Evolutionary conservation across 1,139 yeast species (phyloP).

Genomic region (Citeromyces siamensis): DNA sequence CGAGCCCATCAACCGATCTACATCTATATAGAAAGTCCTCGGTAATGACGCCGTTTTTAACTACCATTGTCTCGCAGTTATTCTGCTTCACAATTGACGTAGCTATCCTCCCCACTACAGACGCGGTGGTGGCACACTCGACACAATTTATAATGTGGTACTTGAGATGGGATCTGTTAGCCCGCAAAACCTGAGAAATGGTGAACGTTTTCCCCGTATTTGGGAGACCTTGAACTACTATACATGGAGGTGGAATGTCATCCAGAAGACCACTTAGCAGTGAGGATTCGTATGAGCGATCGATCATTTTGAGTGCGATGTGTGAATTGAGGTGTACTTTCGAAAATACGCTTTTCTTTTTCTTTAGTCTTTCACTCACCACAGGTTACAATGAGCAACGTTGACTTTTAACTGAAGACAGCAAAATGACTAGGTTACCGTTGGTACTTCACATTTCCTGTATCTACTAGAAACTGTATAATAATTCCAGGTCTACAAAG

Average conservation of each 20-base stretch:
- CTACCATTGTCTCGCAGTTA: neutral
- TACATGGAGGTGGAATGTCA: constrained; percentile 10
- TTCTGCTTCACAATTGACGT: neutral
- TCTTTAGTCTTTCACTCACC: neutral
- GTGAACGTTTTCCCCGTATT: constrained; percentile 18
- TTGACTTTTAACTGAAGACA: too few relatives aligned
- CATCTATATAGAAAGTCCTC: constrained; percentile 2
- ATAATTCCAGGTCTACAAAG: too few relatives aligned
- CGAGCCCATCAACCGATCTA: neutral
- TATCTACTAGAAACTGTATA: too few relatives aligned
- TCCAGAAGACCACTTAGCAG: constrained; percentile 4
- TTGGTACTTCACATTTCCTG: too few relatives aligned
- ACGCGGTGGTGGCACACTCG: neutral
- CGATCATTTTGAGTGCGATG: neutral
- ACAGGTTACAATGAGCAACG: neutral
- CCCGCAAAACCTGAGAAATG: neutral
- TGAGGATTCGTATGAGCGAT: constrained; percentile 10
- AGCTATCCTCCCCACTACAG: neutral
- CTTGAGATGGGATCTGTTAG: neutral
- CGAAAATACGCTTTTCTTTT: neutral
- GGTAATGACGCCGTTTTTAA: neutral
- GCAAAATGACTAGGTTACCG: too few relatives aligned
- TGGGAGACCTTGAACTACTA: constrained; percentile 17
- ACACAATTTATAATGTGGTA: neutral
- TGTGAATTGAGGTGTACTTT: neutral